Percentiles rank a stretch among this genome's conserved stretches.
These are phyloP conservation scores for Graphilbum sp. DNA, from an alignment of 2,329 filamentous ascomycete species.

Conservation along the genomic window DNA sequence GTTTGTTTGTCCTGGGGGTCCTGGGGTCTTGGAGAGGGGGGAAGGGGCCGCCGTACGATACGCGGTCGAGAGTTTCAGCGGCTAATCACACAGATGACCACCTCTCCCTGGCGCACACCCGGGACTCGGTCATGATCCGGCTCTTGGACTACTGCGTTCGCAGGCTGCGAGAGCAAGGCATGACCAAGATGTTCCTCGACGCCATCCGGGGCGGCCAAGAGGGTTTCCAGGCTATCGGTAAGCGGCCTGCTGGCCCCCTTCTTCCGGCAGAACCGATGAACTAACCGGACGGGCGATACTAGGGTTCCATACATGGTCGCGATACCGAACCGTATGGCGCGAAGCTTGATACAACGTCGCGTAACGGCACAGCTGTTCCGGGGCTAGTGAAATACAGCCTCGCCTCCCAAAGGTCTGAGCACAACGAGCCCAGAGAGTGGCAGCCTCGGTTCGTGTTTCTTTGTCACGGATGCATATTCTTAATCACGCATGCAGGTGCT, in stretches of 20 bases:
- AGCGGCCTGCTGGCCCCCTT: conserved; percentile 14
- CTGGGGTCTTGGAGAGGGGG: neutral
- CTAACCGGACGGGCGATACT: too few species aligned
- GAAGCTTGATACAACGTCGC: conserved; percentile 10
- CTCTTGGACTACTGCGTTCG: conserved; percentile 36
- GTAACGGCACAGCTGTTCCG: too few species aligned
- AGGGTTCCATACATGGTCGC: conserved; percentile 44
- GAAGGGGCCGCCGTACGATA: too few species aligned
- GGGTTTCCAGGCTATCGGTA: conserved; percentile 35
- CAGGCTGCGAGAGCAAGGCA: conserved; percentile 29
- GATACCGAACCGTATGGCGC: conserved; percentile 39
- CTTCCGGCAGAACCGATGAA: too few species aligned
- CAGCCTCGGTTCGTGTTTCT: too few species aligned
- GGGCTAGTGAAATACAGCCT: too few species aligned
- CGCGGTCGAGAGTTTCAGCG: too few species aligned
- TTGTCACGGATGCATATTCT: too few species aligned
- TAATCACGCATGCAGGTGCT: too few species aligned
- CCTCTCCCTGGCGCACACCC: conserved; percentile 23
- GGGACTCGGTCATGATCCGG: conserved; percentile 33
- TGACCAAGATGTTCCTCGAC: conserved; percentile 38
- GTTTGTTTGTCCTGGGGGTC: conserved; percentile 19
- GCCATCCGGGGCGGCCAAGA: conserved; percentile 33
- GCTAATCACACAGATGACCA: conserved; percentile 21
- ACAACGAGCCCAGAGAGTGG: too few species aligned
- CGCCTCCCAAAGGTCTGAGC: too few species aligned